phyloP scores from a whole-genome alignment of 352 stramenopile species.

The Albugo laibachii region DNA sequence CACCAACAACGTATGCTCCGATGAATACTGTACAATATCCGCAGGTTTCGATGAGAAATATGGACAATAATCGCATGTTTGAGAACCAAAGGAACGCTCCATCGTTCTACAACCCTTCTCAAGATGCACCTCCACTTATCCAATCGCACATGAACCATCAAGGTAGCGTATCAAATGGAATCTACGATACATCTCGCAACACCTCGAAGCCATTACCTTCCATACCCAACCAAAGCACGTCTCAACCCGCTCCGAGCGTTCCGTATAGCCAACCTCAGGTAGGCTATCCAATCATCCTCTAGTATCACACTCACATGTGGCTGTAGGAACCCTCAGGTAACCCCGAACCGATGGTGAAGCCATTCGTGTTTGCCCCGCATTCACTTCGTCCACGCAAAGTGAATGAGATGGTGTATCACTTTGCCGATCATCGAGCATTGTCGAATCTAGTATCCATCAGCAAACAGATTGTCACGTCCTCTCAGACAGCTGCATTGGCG shows the following conservation, averaged over 20 bases:
- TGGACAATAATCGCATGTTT: slow-evolving; percentile 24
- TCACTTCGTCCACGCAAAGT: background rate
- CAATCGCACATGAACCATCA: too few species aligned
- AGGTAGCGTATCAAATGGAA: too few species aligned
- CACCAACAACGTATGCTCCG: background rate
- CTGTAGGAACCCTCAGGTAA: too few species aligned
- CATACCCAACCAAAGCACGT: too few species aligned
- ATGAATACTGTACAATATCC: too few species aligned
- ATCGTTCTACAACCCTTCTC: slow-evolving; percentile 26
- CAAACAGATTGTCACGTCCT: slow-evolving; percentile 35
- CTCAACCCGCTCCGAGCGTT: too few species aligned
- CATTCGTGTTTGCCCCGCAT: background rate
- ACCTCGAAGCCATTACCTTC: too few species aligned
- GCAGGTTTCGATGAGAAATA: background rate
- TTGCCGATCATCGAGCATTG: slow-evolving; percentile 19
- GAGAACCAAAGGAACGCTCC: slow-evolving; percentile 25
- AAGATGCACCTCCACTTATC: background rate
- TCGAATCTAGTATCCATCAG: slow-evolving; percentile 25
- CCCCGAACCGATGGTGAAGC: background rate
- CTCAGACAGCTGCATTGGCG: slow-evolving; percentile 42
- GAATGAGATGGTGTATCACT: background rate
- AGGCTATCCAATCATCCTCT: too few species aligned
- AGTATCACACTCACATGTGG: too few species aligned
- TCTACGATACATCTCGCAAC: too few species aligned
- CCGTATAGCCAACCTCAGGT: too few species aligned